Conservation (phyloP, 371 early-diverging fungal species). For the Mortierella sp. region DNA sequence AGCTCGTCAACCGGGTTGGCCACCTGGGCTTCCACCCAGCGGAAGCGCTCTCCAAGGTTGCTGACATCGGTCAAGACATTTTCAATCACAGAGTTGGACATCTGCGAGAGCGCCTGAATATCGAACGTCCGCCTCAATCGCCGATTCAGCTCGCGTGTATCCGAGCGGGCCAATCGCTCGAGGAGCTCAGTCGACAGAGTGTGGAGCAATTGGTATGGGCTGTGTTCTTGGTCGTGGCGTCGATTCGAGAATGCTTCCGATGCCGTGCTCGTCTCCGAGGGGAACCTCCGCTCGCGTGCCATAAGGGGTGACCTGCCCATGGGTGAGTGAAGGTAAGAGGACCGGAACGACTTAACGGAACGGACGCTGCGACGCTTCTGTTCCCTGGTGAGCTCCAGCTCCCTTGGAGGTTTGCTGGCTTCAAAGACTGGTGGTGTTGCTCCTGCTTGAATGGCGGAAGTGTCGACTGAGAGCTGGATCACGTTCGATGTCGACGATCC, state of each 20-base stretch:
- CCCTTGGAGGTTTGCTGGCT: constrained; percentile 4
- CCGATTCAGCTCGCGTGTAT: constrained; percentile 72
- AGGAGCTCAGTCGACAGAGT: constrained; percentile 46
- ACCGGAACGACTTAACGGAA: constrained; percentile 33
- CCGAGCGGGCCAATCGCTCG: constrained; percentile 67
- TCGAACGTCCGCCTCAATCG: constrained; percentile 75
- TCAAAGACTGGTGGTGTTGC: neutral
- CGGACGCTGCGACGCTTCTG: constrained; percentile 43
- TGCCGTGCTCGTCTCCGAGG: constrained; percentile 50
- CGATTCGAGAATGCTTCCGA: constrained; percentile 55
- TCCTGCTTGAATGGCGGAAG: neutral
- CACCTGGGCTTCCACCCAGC: constrained; percentile 63
- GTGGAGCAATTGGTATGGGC: constrained; percentile 58
- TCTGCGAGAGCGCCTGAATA: constrained; percentile 75
- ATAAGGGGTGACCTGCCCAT: constrained; percentile 25
- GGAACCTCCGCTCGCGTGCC: constrained; percentile 32
- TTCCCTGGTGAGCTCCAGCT: constrained; percentile 10
- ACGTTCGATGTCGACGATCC: neutral
- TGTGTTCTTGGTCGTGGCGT: constrained; percentile 54
- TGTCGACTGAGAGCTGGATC: constrained; percentile 11
- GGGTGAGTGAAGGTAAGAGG: constrained; percentile 38
- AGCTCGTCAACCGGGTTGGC: constrained; percentile 46
- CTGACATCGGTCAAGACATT: constrained; percentile 74
- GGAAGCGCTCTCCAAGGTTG: constrained; percentile 64
- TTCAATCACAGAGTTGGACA: constrained; percentile 82